Evolutionary conservation across 129 eudicot species (phyloP), one percentile per base, ranked within the genome.

Genomic region (Pseudognaphalium luteoalbum): DNA sequence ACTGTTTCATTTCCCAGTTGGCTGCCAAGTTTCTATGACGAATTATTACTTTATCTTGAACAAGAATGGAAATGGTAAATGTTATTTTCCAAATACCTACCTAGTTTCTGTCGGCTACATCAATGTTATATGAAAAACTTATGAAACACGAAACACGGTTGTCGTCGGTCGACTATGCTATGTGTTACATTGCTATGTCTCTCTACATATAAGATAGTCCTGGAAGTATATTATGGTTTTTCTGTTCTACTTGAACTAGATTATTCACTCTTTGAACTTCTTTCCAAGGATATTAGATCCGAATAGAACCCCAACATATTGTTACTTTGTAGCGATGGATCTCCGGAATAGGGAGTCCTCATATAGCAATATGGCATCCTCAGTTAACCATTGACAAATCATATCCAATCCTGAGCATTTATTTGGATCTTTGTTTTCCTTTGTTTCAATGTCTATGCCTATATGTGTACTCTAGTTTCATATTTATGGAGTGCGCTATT

Each of bases 51-150:
- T 30, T 89, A 91, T 88, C 90, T 95, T 66, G 99, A 95, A 77
- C 94, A 95, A 78, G 99, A 95, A 81, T 95, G 97, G 99, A 95
- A 95, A 81, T 95, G 99, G 99, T 95, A 94, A 82, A 34, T 12
- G 50, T 77, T 65, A 50, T 83, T 30, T 52, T 20, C 20, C 44
- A 44, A 47, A 14, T 47, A 12, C 71, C 21, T 78, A 22, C 47
- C 76, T 60, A 62, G 42, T 60, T 44, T 70, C 76, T 58, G 70
- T 68, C 15, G 63, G 81, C 70, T 77, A 37, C 57, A 76, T 67
- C 34, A 34, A 65, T 39, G 2, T 59, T 59, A 51, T 28, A 59
- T 25, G 77, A 59, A 59, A 35, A 73, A 54, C 77, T 25, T 54
- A 20, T 71, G 20, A 33, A 71, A 54, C 76, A 33, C 25, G 52